Percentiles rank a stretch among this genome's conserved stretches.
Conservation (phyloP, 1,284 basidiomycete genomes). For the Apiotrichum mycotoxinovorans region DNA sequence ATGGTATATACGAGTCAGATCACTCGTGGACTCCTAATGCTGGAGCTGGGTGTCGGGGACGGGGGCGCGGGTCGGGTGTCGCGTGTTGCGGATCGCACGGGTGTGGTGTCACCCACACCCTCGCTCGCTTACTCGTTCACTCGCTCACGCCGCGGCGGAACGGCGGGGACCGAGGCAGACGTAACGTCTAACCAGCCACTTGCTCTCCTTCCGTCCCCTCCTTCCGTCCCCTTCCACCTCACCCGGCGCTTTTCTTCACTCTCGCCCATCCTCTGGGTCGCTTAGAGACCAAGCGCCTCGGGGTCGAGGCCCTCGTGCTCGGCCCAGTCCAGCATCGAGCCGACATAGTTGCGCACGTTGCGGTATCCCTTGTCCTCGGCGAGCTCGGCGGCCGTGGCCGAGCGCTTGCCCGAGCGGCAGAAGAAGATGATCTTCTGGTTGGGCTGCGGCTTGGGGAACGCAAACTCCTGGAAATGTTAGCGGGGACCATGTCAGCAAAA, state of each 20-base stretch:
- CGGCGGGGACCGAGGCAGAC: too few species aligned
- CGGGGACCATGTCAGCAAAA: background rate
- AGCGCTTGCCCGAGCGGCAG: conserved; percentile 86
- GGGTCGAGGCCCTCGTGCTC: conserved; percentile 27
- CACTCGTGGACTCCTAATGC: background rate
- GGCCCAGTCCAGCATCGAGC: conserved; percentile 91
- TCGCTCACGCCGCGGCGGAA: too few species aligned
- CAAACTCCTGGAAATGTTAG: conserved; percentile 54
- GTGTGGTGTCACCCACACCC: too few species aligned
- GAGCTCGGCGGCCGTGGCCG: conserved; percentile 75
- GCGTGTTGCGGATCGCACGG: too few species aligned
- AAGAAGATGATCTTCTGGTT: conserved; percentile 86
- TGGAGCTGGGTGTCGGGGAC: too few species aligned
- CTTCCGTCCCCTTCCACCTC: too few species aligned
- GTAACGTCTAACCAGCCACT: too few species aligned
- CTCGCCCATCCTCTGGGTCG: too few species aligned
- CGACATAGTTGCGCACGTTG: conserved; percentile 84
- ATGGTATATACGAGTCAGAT: background rate
- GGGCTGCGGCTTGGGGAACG: conserved; percentile 75
- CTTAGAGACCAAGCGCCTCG: background rate
- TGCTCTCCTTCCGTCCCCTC: too few species aligned
- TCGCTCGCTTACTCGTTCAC: too few species aligned
- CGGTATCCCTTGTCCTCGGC: conserved; percentile 78
- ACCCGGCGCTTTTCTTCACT: too few species aligned
- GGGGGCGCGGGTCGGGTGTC: too few species aligned